These are phyloP conservation scores for Medicago ruthenica DNA, from an alignment of 306 rosid species.

Conservation along the genomic window DNA sequence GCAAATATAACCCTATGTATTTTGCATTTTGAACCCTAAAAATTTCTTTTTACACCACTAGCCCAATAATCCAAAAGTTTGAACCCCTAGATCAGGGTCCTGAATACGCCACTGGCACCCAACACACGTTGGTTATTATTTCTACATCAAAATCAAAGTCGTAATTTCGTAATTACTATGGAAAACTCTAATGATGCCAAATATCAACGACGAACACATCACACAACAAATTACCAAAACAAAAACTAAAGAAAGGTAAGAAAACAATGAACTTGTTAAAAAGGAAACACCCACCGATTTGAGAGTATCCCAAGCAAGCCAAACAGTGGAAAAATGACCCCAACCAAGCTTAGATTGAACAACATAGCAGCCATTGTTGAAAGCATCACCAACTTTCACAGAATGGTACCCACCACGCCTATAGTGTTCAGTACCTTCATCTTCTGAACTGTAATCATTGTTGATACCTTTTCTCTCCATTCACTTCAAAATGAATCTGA, in stretches of 20 bases:
- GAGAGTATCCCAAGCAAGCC: constrained; percentile 34
- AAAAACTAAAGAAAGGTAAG: background rate
- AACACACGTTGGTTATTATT: background rate
- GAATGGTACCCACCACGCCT: constrained; percentile 34
- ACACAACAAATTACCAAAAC: background rate
- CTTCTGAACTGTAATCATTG: constrained; percentile 26
- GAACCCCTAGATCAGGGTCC: too few species aligned
- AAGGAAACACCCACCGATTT: background rate
- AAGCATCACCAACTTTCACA: constrained; percentile 4
- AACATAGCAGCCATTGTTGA: constrained; percentile 17
- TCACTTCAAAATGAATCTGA: background rate
- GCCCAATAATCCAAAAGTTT: too few species aligned
- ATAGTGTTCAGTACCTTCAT: constrained; percentile 12
- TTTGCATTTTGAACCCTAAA: too few species aligned
- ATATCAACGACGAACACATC: background rate
- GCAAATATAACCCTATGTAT: too few species aligned
- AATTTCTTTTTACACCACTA: too few species aligned
- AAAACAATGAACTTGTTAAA: background rate
- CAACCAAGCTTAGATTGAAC: constrained; percentile 19
- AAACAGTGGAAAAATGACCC: constrained; percentile 31
- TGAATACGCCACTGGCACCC: too few species aligned
- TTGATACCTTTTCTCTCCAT: constrained; percentile 9
- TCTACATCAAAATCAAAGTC: background rate
- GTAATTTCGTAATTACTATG: background rate
- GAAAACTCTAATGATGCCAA: background rate